Evolutionary conservation across 345 rosid species (phyloP), one percentile per base, ranked within the genome.

Genomic region (Dimocarpus longan): DNA sequence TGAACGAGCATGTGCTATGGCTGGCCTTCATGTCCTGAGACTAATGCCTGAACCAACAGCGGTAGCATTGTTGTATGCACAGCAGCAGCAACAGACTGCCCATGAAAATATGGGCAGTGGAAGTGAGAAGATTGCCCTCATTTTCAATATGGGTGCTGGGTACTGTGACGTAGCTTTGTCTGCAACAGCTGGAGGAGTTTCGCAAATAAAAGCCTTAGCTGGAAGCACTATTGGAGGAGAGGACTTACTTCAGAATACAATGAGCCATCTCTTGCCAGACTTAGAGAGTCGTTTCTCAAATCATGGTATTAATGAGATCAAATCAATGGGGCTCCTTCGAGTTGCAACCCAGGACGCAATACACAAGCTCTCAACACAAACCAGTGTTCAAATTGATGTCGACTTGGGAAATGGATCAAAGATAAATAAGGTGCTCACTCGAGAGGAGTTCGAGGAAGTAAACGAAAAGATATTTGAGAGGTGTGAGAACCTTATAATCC

Each of bases 141-240:
- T 95, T 82, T 93, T 95, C 80, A 95, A 92, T 72, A 86, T 92
- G 90, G 97, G 99, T 69, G 98, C 98, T 43, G 98, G 98, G 21
- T 92, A 89, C 79, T 89, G 92, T 59, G 99, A 95, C 44, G 95
- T 95, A 32, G 92, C 93, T 15, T 93, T 93, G 46, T 82, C 90
- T 37, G 90, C 97, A 9, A 93, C 98, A 21, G 98, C 91, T 28
- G 98, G 98, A 72, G 98, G 98, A n/a, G 95, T 93, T 86, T 93
- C 97, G 18, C 98, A 91, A 81, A 92, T 95, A 48, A 95, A 90
- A 78, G 89, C 95, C 24, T 84, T 95, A 60, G 85, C 93, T 0
- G 98, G 98, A 73, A 89, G 72, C 57, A 72, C 94, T 15, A 70
- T 83, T 21, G 98, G 98, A 56, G 98, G 97, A 39, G 98, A 95